Base-by-base conservation (phyloP, 2,329 filamentous ascomycete species). In the Stachybotrys chartarum region DNA sequence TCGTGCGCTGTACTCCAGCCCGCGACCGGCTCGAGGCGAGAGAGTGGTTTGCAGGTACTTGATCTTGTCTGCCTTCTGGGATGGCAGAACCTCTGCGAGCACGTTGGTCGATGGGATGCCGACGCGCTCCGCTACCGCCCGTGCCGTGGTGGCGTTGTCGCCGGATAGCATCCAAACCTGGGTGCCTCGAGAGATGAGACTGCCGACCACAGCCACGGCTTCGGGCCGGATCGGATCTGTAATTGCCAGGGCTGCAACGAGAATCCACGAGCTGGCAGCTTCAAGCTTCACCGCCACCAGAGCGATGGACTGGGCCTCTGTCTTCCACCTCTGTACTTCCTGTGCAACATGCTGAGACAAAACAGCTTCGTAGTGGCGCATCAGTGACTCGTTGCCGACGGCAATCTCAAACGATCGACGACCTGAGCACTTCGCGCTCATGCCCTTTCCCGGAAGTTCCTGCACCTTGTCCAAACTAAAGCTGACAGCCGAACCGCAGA, bases 91-190 rank as follows among this genome's bases (percentile, higher is more conserved):
- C 60, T 90, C 90, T 11, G 92, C 91, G 59, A 96, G 88, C 60
- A 97, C 86, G 66, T 95, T 89, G 54, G 77, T 73, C 1, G 77
- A 64, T 0, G 84, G 80, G 60, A 97, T 96, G 24, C 90, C 90
- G 17, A 96, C 78, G 64, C 83, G 83, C 2, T 78, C 73, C 1
- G 88, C 92, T 3, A 97, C 90, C 0, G 91, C 90, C 18, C 80
- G 77, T 2, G 92, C 92, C 0, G 92, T 97, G n/a, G 77, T 85
- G n/a, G 78, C 75, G 66, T 96, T 96, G 74, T 97, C 92, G 32
- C 92, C 92, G 0, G 91, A 95, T 44, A 96, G 85, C 90, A 97
- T 95, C 84, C 87, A 96, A 5, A 96, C 88, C 35, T 85, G 82
- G 50, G 88, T 85, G 18, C 87, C 84, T 16, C 81, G 81, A 5